Evolutionary conservation across 2,329 filamentous ascomycete genomes (phyloP), one percentile per base, ranked within the genome.

Genomic region (Chaetomium sp.): DNA sequence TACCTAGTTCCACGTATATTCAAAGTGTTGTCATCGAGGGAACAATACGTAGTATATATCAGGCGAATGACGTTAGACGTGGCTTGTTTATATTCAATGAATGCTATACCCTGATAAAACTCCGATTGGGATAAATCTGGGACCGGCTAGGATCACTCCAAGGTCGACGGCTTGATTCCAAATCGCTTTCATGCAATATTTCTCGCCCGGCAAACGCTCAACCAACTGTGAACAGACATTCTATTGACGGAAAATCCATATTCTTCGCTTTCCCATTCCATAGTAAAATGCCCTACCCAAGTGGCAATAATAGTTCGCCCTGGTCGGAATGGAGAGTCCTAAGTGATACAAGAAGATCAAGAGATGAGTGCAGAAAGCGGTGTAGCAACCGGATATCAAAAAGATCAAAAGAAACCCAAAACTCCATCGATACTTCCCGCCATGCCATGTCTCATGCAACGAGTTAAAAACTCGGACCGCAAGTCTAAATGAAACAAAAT

Each of bases 401-500:
- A 35, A 57, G 27, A 42, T 16, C n/a, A 42, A 42, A 42, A 42
- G 13, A 42, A 42, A n/a, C 38, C 29, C 13, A 42, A 53, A 29
- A 51, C 57, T 38, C 45, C 45, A 29, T 8, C 0, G 16, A 35
- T 42, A 56, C 38, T 58, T 49, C 38, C 25, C 25, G 38, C 23
- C 57, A 35, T 42, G 8, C 56, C 25, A 31, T 47, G 29, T 42
- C 38, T 42, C 16, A 42, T 42, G 38, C 31, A 51, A 51, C 31
- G 45, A 2, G 13, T 9, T 7, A 35, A 23, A 35, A 23, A 5
- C 27, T n/a, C 16, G 25, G 49, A 56, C 19, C 49, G 42, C n/a
- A n/a, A 57, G 31, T 57, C 13, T 49, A 56, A 25, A 47, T 54
- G 35, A n/a, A 54, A 58, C 9, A 53, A 13, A 19, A 25, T 23